Percentiles rank a stretch among this genome's conserved stretches.
These are phyloP conservation scores for Penicillium vulpinum DNA, from an alignment of 2,329 filamentous ascomycete genomes.

Conservation along the genomic window DNA sequence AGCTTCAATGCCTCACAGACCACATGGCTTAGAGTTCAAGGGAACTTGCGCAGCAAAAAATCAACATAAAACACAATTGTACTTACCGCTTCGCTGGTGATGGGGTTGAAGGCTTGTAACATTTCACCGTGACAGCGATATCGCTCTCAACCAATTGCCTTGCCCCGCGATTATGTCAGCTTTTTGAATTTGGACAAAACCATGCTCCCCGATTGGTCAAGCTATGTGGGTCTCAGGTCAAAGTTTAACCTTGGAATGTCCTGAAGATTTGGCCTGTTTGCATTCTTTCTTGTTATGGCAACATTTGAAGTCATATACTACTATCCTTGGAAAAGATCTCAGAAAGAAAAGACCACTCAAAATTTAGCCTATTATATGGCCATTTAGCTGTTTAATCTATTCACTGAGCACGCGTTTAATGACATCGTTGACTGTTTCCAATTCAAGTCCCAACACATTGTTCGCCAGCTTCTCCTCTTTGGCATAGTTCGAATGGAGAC, in stretches of 20 bases:
- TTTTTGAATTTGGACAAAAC: neutral
- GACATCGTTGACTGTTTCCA: slow-evolving; percentile 23
- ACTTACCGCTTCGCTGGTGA: slow-evolving; percentile 27
- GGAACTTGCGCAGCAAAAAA: neutral
- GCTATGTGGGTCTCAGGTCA: neutral
- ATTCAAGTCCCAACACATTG: slow-evolving; percentile 21
- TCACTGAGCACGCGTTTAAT: slow-evolving; percentile 8
- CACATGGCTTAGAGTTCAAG: neutral
- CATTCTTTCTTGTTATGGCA: neutral
- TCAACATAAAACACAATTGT: slow-evolving; percentile 3
- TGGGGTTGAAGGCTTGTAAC: slow-evolving; percentile 24
- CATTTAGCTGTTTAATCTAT: neutral
- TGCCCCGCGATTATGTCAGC: slow-evolving; percentile 23
- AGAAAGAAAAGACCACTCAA: neutral
- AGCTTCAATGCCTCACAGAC: slow-evolving; percentile 4
- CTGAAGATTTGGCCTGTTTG: slow-evolving; percentile 1
- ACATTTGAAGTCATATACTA: too few relatives aligned
- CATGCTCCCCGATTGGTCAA: slow-evolving; percentile 12
- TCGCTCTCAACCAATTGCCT: slow-evolving; percentile 25
- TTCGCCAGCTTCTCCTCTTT: slow-evolving; percentile 26
- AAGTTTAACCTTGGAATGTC: neutral
- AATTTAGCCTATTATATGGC: neutral
- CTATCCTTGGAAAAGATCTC: neutral
- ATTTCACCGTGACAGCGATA: slow-evolving; percentile 31
- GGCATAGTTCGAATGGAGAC: slow-evolving; percentile 25